A percentile compares a stretch with the other conserved stretches of the same genome.
phyloP scores from a whole-genome alignment of 2,329 filamentous ascomycete species.

The Claviceps sp. region DNA sequence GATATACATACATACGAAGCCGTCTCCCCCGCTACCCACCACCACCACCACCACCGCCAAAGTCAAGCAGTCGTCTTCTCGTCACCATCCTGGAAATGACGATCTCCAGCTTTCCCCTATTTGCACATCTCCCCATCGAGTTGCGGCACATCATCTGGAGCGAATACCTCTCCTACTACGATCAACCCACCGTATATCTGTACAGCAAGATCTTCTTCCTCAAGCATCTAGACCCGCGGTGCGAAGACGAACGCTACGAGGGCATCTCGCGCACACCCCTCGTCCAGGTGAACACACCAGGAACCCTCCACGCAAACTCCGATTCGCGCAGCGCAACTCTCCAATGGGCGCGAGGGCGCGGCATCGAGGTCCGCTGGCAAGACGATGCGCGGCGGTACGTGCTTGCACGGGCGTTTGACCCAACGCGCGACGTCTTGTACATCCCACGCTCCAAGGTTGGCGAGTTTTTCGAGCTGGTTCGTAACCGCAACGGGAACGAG shows the following conservation, averaged over 20 bases:
- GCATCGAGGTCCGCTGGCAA: constrained; percentile 3
- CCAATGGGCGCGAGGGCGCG: constrained; percentile 7
- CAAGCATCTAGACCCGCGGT: constrained; percentile 3
- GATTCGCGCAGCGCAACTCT: constrained; percentile 12
- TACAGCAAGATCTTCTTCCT: constrained; percentile 9
- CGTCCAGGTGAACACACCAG: constrained; percentile 10
- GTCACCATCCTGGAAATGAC: neutral
- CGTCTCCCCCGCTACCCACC: too few relatives aligned
- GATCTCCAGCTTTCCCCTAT: constrained; percentile 9
- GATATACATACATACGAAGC: too few relatives aligned
- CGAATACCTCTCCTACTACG: constrained; percentile 4
- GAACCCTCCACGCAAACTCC: constrained; percentile 8
- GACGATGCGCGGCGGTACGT: neutral
- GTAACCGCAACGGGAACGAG: neutral
- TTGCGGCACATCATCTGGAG: constrained; percentile 15
- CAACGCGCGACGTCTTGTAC: constrained; percentile 2
- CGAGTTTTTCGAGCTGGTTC: constrained; percentile 5
- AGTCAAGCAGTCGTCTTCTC: too few relatives aligned
- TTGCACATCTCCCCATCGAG: constrained; percentile 13
- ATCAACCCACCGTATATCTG: constrained; percentile 10
- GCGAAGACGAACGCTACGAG: constrained; percentile 1
- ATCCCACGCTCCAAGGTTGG: constrained; percentile 9
- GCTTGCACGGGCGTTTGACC: constrained; percentile 6
- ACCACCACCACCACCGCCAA: too few relatives aligned
- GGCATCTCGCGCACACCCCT: constrained; percentile 1